Evolutionary conservation across 2,329 filamentous ascomycete genomes (phyloP).

Genomic region (Diaporthe batatas): DNA sequence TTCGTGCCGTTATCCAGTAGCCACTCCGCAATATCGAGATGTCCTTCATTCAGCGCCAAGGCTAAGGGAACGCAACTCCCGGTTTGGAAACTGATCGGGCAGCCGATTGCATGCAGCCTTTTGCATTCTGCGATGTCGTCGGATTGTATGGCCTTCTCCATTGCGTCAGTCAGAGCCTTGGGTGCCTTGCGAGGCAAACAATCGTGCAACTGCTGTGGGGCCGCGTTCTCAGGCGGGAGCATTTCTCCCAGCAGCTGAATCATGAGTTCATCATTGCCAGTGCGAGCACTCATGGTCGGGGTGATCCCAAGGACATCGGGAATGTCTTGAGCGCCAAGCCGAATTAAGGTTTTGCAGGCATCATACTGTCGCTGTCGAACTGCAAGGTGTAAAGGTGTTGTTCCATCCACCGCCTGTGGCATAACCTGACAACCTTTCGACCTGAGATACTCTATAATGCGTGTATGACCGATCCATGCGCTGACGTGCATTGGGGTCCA

Average conservation of each 20-base stretch:
- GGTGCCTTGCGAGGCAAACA: neutral
- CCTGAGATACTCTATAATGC: neutral
- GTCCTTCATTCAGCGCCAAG: neutral
- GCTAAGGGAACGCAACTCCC: neutral
- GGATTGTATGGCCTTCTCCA: neutral
- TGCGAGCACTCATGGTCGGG: neutral
- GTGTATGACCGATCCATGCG: fast-evolving
- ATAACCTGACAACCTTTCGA: neutral
- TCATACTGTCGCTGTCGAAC: fast-evolving
- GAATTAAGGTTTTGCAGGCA: neutral
- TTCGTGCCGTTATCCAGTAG: neutral
- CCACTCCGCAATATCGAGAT: neutral
- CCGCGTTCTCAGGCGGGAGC: neutral
- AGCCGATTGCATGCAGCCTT: neutral
- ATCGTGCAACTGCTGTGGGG: too few species aligned
- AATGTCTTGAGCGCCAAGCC: neutral
- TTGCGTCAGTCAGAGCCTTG: neutral
- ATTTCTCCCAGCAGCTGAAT: neutral
- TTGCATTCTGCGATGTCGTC: neutral
- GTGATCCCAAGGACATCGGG: neutral
- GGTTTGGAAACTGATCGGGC: neutral
- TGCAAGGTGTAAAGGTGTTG: neutral
- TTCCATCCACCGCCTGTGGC: neutral
- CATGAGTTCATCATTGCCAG: neutral
- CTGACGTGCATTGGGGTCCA: neutral